These are phyloP conservation scores for Leccinum uliginosum DNA, from an alignment of 768 basidiomycete genomes.

Conservation along the genomic window DNA sequence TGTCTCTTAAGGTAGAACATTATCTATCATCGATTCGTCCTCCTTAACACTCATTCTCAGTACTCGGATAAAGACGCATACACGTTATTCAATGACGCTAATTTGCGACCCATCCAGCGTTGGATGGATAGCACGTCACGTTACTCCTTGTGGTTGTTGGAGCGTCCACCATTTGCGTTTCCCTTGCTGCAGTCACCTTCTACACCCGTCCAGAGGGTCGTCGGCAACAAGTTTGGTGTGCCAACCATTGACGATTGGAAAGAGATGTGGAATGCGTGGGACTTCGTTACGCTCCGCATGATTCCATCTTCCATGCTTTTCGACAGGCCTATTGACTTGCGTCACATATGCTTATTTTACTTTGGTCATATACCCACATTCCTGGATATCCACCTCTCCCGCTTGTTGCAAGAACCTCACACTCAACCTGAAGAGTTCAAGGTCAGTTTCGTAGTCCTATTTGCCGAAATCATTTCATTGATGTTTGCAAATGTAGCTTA, in stretches of 20 bases:
- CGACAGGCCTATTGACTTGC: conserved; percentile 87
- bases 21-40: background rate
- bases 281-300: conserved; percentile 78
- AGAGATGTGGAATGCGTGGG: conserved; percentile 85
- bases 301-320: conserved; percentile 82
- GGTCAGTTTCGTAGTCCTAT: conserved; percentile 29
- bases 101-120: conserved; percentile 79
- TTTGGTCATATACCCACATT: conserved; percentile 92
- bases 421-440: conserved; percentile 85
- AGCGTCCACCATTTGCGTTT: conserved; percentile 80
- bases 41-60: conserved; percentile 35
- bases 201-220: conserved; percentile 13
- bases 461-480: conserved; percentile 3
- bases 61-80: conserved; percentile 74
- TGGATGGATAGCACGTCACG: conserved; percentile 73
- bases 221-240: conserved; percentile 46
- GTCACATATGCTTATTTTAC: conserved; percentile 98
- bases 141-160: conserved; percentile 89
- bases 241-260: conserved; percentile 80
- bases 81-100: conserved; percentile 64
- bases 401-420: conserved; percentile 67
- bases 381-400: conserved; percentile 84
- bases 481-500: conserved; percentile 40
- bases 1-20: conserved; percentile 74
- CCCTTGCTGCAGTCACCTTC: conserved; percentile 48